These are phyloP conservation scores for Conringia planisiliqua DNA, from an alignment of 345 rosid genomes.

Conservation along the genomic window DNA sequence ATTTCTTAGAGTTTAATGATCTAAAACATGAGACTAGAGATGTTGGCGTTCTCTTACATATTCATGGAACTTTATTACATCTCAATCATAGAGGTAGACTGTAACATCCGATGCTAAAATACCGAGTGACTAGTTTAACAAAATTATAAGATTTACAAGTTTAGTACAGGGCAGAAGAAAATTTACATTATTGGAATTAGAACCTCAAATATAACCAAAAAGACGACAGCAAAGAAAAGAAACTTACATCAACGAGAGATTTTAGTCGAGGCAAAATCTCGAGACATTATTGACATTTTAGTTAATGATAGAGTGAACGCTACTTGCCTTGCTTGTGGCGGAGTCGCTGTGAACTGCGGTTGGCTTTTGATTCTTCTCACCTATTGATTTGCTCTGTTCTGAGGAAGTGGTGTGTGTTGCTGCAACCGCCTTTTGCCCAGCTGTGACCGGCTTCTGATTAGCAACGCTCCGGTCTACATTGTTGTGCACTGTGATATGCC, in stretches of 20 bases:
- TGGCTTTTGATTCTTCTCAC: slow-evolving; percentile 11
- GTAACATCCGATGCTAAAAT: not conserved
- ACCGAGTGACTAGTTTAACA: not conserved
- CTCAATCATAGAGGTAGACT: not conserved
- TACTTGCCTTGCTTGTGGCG: slow-evolving; percentile 12
- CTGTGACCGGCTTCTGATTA: not conserved
- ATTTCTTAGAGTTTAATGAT: not conserved
- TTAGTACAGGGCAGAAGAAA: not conserved
- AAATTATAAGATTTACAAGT: not conserved
- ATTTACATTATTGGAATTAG: not conserved
- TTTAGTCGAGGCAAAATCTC: not conserved
- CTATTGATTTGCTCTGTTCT: slow-evolving; percentile 1
- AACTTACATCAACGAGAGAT: not conserved
- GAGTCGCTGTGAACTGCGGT: slow-evolving; percentile 3
- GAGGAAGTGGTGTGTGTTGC: slow-evolving; percentile 10
- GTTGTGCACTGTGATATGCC: not conserved
- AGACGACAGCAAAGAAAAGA: not conserved
- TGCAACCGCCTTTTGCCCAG: not conserved
- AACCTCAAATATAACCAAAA: not conserved
- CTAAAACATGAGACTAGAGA: not conserved
- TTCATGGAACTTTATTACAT: not conserved
- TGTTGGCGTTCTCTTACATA: not conserved
- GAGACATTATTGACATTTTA: not conserved
- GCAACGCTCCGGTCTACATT: not conserved
- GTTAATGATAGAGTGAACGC: slow-evolving; percentile 1